A percentile compares a stretch with the other conserved stretches of the same genome.
These are phyloP conservation scores for Rhizopogon salebrosus DNA, from an alignment of 768 basidiomycete species.

Conservation along the genomic window DNA sequence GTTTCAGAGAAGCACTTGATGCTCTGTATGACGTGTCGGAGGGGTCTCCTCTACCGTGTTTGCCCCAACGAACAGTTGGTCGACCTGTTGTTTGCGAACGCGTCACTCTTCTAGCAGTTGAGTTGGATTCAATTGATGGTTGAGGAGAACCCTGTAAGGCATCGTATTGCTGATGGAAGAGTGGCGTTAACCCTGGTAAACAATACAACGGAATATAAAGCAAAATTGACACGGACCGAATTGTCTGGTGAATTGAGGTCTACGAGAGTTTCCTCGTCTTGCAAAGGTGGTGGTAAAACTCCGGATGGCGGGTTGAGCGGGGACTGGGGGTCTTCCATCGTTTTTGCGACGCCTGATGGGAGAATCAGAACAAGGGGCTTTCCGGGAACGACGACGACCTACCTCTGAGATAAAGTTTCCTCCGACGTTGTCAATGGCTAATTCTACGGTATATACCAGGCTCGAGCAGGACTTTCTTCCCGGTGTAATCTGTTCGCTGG, in stretches of 20 bases:
- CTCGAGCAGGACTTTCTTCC: background rate
- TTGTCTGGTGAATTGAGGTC: slow-evolving; percentile 20
- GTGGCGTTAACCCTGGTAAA: slow-evolving; percentile 25
- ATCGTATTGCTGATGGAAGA: slow-evolving; percentile 7
- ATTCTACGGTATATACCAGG: background rate
- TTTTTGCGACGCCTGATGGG: slow-evolving; percentile 27
- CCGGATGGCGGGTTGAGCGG: slow-evolving; percentile 15
- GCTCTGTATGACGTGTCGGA: slow-evolving; percentile 18
- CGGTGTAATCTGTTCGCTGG: background rate
- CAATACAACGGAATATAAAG: slow-evolving; percentile 23
- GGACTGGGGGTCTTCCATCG: slow-evolving; percentile 23
- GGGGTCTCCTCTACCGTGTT: slow-evolving; percentile 26
- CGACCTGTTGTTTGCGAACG: slow-evolving; percentile 31
- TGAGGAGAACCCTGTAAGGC: slow-evolving; percentile 15
- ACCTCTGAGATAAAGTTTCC: slow-evolving; percentile 11
- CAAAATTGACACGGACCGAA: slow-evolving; percentile 26
- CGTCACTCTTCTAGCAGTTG: slow-evolving; percentile 23
- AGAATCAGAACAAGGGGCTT: slow-evolving; percentile 16
- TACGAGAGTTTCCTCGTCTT: slow-evolving; percentile 20
- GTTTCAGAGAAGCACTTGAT: slow-evolving; percentile 21
- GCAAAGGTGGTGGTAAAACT: slow-evolving; percentile 1
- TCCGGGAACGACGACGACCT: background rate
- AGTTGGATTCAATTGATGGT: slow-evolving; percentile 18
- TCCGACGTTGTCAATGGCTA: background rate
- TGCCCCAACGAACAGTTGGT: slow-evolving; percentile 29